A percentile compares a stretch with the other conserved stretches of the same genome.
Evolutionary conservation across 352 stramenopile species (phyloP).

Genomic region (Pythium rishiriense): DNA sequence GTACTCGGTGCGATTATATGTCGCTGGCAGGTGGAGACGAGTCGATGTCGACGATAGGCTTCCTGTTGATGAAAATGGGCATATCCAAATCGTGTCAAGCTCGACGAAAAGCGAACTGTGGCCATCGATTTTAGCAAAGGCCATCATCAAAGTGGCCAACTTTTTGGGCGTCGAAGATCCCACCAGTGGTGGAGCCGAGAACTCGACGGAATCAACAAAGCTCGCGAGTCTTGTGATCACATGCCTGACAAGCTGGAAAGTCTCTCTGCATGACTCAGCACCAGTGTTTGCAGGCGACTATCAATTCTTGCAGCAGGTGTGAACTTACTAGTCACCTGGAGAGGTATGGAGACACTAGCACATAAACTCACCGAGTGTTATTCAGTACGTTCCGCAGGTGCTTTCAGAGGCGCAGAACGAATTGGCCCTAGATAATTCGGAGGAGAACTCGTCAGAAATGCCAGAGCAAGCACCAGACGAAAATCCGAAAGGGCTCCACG

Average conservation of each 20-base stretch:
- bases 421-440: slow-evolving; percentile 9
- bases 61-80: slow-evolving; percentile 47
- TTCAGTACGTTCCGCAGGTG: slow-evolving; percentile 14
- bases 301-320: slow-evolving; percentile 19
- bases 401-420: slow-evolving; percentile 17
- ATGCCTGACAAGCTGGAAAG: slow-evolving; percentile 60
- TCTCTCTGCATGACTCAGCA: slow-evolving; percentile 33
- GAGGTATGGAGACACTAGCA: no score
- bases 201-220: slow-evolving; percentile 19
- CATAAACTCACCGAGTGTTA: background rate
- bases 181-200: background rate
- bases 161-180: slow-evolving; percentile 38
- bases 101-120: slow-evolving; percentile 67
- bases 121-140: slow-evolving; percentile 65
- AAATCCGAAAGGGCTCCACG: background rate
- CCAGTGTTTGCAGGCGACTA: slow-evolving; percentile 8
- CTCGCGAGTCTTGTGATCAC: slow-evolving; percentile 36
- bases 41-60: slow-evolving; percentile 74
- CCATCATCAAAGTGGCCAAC: slow-evolving; percentile 64
- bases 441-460: background rate
- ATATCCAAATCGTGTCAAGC: slow-evolving; percentile 61
- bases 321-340: no score
- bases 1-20: slow-evolving; percentile 72
- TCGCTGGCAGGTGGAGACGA: slow-evolving; percentile 69
- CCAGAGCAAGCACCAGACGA: background rate